These are phyloP conservation scores for Fusarium clavum DNA, from an alignment of 2,329 filamentous ascomycete genomes.

Conservation along the genomic window DNA sequence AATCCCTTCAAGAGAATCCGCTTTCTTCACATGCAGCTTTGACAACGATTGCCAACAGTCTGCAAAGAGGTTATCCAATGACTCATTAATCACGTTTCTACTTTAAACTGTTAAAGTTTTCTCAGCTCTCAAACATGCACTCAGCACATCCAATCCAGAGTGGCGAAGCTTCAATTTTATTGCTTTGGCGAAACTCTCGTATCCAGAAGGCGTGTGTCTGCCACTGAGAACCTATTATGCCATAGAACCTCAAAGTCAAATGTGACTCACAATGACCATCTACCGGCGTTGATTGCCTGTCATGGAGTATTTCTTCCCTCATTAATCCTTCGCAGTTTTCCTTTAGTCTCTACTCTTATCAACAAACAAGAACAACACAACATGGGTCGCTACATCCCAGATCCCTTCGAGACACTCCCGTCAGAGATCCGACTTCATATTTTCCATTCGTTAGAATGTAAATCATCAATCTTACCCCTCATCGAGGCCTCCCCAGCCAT, in stretches of 20 bases:
- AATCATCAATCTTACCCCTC: not conserved
- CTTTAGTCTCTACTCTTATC: not conserved
- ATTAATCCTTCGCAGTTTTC: fast-evolving
- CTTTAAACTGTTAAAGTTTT: fast-evolving
- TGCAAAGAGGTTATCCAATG: no score
- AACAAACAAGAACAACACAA: not conserved
- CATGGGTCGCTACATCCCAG: not conserved
- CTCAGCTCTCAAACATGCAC: not conserved
- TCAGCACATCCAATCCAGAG: not conserved
- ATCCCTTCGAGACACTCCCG: slow-evolving; percentile 17
- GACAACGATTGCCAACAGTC: no score
- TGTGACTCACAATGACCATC: not conserved
- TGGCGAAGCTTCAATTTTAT: fast-evolving
- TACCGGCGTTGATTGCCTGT: fast-evolving
- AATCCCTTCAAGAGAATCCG: no score
- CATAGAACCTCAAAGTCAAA: not conserved
- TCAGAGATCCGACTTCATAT: slow-evolving; percentile 11
- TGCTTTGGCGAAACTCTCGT: not conserved
- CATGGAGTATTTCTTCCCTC: not conserved
- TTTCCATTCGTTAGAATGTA: not conserved
- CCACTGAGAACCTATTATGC: no score
- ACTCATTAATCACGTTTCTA: no score
- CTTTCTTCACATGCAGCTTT: no score
- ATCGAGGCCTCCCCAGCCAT: slow-evolving; percentile 21
- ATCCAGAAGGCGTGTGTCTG: not conserved